Conservation (phyloP, 2,329 filamentous ascomycete genomes). For the Fusarium poae region DNA sequence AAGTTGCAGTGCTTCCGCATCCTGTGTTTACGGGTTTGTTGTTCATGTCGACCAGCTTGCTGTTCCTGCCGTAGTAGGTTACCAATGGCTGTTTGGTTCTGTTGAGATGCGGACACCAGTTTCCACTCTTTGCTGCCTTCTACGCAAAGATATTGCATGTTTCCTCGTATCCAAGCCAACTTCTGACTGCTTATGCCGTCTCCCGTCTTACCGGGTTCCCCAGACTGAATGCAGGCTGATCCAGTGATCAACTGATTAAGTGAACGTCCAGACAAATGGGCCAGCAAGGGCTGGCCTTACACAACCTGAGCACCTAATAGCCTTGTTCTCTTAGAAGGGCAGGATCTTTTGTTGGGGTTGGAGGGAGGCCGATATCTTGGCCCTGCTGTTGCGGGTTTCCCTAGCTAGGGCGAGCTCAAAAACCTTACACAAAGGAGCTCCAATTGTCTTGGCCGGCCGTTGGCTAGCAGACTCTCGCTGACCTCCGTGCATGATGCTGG, state of each 20-base stretch:
- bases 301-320: slow-evolving; percentile 34
- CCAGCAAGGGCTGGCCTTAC: slow-evolving; percentile 18
- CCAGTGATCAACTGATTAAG: slow-evolving; percentile 36
- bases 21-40: slow-evolving; percentile 20
- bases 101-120: slow-evolving; percentile 16
- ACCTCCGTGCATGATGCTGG: slow-evolving; percentile 47
- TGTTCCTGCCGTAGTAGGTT: slow-evolving; percentile 22
- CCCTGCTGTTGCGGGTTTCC: slow-evolving; percentile 42
- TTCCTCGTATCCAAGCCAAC: slow-evolving; percentile 36
- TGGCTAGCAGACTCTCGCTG: slow-evolving; percentile 30
- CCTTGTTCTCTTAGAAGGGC: slow-evolving; percentile 33
- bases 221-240: slow-evolving; percentile 22
- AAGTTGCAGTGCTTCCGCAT: slow-evolving; percentile 30
- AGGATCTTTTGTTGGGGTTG: slow-evolving; percentile 42
- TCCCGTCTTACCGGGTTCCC: slow-evolving; percentile 36
- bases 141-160: slow-evolving; percentile 32
- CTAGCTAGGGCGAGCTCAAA: slow-evolving; percentile 36
- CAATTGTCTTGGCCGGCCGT: slow-evolving; percentile 28
- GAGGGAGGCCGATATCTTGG: slow-evolving; percentile 40
- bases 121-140: slow-evolving; percentile 24
- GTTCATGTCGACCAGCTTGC: slow-evolving; percentile 11
- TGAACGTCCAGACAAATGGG: slow-evolving; percentile 20
- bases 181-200: slow-evolving; percentile 31
- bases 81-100: slow-evolving; percentile 10
- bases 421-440: slow-evolving; percentile 40